Evolutionary conservation across 495 filamentous ascomycete species (phyloP).

Genomic region (Aspergillus incahuasiensis): DNA sequence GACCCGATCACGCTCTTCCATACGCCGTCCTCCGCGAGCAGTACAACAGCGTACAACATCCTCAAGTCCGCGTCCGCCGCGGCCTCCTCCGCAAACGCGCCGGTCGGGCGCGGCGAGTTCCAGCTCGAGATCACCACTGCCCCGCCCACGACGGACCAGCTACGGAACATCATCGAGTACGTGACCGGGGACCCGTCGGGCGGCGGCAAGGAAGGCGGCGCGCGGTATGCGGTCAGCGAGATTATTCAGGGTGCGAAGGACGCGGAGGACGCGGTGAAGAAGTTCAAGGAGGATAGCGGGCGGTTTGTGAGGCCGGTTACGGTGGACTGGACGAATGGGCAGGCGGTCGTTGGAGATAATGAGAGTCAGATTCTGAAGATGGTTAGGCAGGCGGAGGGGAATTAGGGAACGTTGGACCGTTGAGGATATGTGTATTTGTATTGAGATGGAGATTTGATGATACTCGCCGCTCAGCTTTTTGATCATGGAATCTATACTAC

Average conservation of each 20-base stretch:
- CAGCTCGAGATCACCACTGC: conserved; percentile 81
- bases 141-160: conserved; percentile 75
- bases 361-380: conserved; percentile 83
- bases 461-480: not conserved
- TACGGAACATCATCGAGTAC: conserved; percentile 85
- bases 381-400: conserved; percentile 45
- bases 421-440: not conserved
- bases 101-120: conserved; percentile 63
- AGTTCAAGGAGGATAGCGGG: conserved; percentile 56
- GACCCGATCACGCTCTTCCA: conserved; percentile 97
- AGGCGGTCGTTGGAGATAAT: conserved; percentile 66
- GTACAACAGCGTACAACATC: conserved; percentile 60
- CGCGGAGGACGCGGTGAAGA: conserved; percentile 70
- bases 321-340: conserved; percentile 93
- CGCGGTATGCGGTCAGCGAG: conserved; percentile 34
- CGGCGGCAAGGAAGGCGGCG: conserved; percentile 21
- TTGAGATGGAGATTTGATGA: not conserved
- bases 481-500: not conserved
- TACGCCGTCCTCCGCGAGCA: conserved; percentile 60
- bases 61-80: conserved; percentile 70
- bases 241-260: conserved; percentile 68
- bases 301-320: conserved; percentile 63
- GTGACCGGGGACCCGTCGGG: conserved; percentile 51
- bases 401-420: not conserved
- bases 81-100: conserved; percentile 32